Conservation (phyloP, 345 rosid genomes). For the Theobroma cacao region DNA sequence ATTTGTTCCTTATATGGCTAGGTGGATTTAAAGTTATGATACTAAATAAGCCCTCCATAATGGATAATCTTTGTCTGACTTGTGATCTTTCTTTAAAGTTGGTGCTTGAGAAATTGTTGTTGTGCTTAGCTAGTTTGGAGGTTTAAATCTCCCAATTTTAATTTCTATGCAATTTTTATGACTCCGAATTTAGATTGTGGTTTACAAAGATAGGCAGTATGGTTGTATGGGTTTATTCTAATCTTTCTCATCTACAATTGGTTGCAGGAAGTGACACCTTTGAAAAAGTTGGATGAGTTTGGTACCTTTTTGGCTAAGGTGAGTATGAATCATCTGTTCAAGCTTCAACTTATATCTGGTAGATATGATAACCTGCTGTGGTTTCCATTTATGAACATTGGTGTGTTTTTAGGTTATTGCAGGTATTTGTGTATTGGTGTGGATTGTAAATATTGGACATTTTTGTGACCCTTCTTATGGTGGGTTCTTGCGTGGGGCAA, state of each 20-base stretch:
- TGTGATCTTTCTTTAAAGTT: neutral
- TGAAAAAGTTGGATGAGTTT: conserved; percentile 98
- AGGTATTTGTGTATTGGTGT: conserved; percentile 87
- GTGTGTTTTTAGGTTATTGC: conserved; percentile 72
- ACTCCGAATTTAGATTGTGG: neutral
- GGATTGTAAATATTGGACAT: conserved; percentile 97
- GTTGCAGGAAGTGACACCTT: conserved; percentile 88
- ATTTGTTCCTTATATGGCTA: neutral
- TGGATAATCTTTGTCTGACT: neutral
- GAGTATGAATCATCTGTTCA: conserved; percentile 18
- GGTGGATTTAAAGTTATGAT: neutral
- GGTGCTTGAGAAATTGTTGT: neutral
- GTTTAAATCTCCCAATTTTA: neutral
- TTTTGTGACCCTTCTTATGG: conserved; percentile 95
- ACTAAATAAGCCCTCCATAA: neutral
- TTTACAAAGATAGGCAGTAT: neutral
- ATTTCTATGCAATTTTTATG: neutral
- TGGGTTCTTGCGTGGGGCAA: conserved; percentile 86
- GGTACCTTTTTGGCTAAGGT: conserved; percentile 99
- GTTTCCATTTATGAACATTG: conserved; percentile 6
- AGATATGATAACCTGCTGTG: neutral
- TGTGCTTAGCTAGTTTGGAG: neutral
- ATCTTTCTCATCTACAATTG: conserved; percentile 21
- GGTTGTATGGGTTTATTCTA: neutral
- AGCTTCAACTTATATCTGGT: neutral